Evolutionary conservation across 1,284 basidiomycete genomes (phyloP).

Genomic region (Trametes sp.): DNA sequence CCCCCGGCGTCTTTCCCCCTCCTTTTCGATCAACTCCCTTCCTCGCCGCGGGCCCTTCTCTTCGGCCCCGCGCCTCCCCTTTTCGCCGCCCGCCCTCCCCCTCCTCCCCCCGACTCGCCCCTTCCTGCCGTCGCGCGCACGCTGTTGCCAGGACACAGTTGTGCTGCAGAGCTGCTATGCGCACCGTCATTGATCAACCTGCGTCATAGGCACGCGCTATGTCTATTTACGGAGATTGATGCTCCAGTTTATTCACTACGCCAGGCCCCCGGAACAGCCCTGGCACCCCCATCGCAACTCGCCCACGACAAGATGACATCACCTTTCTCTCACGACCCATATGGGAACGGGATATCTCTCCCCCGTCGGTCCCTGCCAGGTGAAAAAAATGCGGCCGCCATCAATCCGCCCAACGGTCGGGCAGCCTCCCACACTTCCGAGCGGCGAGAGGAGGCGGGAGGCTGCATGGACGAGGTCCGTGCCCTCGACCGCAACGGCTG

Average conservation of each 20-base stretch:
- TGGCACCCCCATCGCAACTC: constrained; percentile 13
- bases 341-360: constrained; percentile 20
- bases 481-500: neutral
- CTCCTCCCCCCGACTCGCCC: neutral
- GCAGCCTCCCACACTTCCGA: neutral
- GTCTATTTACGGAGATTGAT: constrained; percentile 20
- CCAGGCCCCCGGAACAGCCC: constrained; percentile 20
- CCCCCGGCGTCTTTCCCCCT: constrained; percentile 1
- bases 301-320: too few species aligned
- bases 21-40: neutral
- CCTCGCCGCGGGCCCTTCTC: neutral
- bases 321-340: constrained; percentile 13
- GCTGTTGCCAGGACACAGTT: neutral
- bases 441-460: neutral
- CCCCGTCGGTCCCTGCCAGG: constrained; percentile 6
- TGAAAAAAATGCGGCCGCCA: constrained; percentile 8
- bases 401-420: constrained; percentile 9
- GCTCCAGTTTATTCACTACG: constrained; percentile 18
- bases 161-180: constrained; percentile 1
- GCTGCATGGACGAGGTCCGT: neutral
- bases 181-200: constrained; percentile 14
- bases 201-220: constrained; percentile 20
- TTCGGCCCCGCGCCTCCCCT: constrained; percentile 3
- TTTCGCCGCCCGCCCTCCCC: neutral
- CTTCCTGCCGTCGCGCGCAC: neutral